Percentiles rank a stretch among this genome's conserved stretches.
phyloP scores from a whole-genome alignment of 371 early-diverging fungal genomes.

The Rhizomucor miehei region DNA sequence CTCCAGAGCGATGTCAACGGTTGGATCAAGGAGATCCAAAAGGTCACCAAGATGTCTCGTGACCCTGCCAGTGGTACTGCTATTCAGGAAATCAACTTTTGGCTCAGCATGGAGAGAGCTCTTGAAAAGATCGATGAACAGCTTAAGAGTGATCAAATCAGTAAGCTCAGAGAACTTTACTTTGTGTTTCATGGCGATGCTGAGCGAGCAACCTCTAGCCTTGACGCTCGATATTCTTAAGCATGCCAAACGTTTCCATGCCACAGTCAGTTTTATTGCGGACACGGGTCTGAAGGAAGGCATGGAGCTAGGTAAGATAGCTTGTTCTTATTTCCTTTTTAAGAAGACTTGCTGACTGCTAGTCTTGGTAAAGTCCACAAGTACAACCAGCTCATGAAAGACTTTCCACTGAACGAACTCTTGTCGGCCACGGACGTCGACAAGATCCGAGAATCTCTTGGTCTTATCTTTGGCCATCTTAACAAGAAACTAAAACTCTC shows the following conservation, averaged over 20 bases:
- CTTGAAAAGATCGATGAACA: conserved; percentile 93
- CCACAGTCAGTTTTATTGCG: conserved; percentile 95
- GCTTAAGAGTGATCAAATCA: conserved; percentile 88
- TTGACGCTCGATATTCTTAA: conserved; percentile 92
- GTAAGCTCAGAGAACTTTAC: conserved; percentile 27
- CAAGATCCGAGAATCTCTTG: conserved; percentile 78
- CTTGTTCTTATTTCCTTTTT: neutral
- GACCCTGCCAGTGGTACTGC: conserved; percentile 94
- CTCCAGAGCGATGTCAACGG: conserved; percentile 94
- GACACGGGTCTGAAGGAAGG: conserved; percentile 98
- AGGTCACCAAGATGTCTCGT: conserved; percentile 92
- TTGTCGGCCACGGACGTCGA: conserved; percentile 91
- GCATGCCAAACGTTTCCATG: conserved; percentile 97
- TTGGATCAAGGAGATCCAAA: conserved; percentile 99
- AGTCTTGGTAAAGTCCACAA: conserved; percentile 61
- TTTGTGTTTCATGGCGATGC: neutral
- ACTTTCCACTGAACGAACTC: conserved; percentile 96
- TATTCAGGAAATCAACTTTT: conserved; percentile 98
- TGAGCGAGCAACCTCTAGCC: conserved; percentile 32
- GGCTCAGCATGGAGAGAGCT: conserved; percentile 95
- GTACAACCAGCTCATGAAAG: conserved; percentile 97
- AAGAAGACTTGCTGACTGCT: neutral
- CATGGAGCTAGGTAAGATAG: conserved; percentile 66
- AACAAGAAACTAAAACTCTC: conserved; percentile 96
- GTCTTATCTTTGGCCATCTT: conserved; percentile 88